Base-by-base conservation (phyloP, 1,284 basidiomycete species). In the Sporisorium sorghi region DNA sequence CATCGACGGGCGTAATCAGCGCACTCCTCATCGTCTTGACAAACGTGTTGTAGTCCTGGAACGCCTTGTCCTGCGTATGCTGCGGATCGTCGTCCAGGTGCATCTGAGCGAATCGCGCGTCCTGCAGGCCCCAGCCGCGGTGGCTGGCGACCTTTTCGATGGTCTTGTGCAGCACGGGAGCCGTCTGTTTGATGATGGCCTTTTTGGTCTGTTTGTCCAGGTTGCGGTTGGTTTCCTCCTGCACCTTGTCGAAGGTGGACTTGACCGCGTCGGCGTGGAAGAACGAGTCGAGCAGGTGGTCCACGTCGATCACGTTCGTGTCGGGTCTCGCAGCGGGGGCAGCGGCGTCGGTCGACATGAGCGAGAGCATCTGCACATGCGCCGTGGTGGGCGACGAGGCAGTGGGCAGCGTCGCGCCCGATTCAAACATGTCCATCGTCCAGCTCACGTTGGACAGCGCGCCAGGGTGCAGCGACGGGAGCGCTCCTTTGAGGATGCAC, bases 31-130 rank as follows among this genome's bases (percentile, higher is more conserved):
- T 52, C 19, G 70, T 73, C 47, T 64, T 73, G 9, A 73, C 64
- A 46, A 73, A 68, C 23, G 70, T 68, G 23, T 61, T 64, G 42
- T 73, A 73, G n/a, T 73, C 71, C 23, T 43, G 11, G 35, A 73
- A 73, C 14, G 61, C 57, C 42, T 63, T 15, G 14, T 8, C 28
- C 5, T 30, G 37, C n/a, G 2, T n/a, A 46, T 9, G 32, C 26
- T 37, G 19, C 9, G 21, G 33, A 6, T 32, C 52, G 19, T 49
- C 46, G 10, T 61, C 58, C 8, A 43, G 14, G 8, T 55, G 57
- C 23, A 59, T 35, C 33, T 51, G 57, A 8, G 65, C 52, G 23
- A 69, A 65, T 1, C 66, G 42, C 1, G 40, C 54, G 30, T 73
- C 71, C 30, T 73, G 65, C 0, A 73, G 37, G 1, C 66, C 71